Conservation (phyloP, 768 basidiomycete species). For the Rhizopogon rudus region DNA sequence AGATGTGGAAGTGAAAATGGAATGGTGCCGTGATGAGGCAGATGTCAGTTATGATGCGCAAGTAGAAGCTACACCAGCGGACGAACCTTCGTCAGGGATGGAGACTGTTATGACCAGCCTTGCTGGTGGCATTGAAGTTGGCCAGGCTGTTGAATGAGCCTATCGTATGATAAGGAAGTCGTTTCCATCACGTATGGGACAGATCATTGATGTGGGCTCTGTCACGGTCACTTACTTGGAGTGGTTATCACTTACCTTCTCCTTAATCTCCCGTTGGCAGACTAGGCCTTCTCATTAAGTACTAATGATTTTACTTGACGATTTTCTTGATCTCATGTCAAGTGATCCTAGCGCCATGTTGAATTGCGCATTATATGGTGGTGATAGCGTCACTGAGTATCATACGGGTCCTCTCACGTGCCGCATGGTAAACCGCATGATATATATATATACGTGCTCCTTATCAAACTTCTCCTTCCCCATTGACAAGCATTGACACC, state of each 20-base stretch:
- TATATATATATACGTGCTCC: neutral
- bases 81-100: neutral
- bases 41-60: neutral
- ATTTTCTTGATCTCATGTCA: no score
- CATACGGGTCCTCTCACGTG: no score
- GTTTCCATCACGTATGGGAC: neutral
- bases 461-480: neutral
- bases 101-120: neutral
- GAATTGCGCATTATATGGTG: no score
- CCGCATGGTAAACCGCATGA: no score
- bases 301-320: no score
- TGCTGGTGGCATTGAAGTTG: neutral
- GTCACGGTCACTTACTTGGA: no score
- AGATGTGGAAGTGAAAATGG: constrained; percentile 61
- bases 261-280: no score
- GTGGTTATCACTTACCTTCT: no score
- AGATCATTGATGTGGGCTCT: no score
- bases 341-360: no score
- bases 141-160: neutral
- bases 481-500: neutral
- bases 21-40: constrained; percentile 31
- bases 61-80: neutral
- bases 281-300: no score
- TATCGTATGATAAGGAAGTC: neutral
- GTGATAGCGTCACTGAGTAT: neutral